Evolutionary conservation across 2,329 filamentous ascomycete species (phyloP), one percentile per base, ranked within the genome.

Genomic region (Fusarium sp.): DNA sequence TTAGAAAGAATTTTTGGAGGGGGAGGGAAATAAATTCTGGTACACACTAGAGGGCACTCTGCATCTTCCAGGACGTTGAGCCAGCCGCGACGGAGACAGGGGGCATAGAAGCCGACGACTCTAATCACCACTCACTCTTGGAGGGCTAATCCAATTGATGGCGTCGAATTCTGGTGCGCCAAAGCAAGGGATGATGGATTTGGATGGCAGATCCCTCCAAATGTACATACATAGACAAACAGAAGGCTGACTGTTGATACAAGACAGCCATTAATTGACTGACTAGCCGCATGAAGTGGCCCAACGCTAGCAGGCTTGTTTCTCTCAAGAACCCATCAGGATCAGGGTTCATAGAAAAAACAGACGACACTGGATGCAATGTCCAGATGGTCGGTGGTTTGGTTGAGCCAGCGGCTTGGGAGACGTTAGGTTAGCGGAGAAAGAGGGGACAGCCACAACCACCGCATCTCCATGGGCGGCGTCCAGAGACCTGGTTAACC

Each of bases 51-150:
- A 56, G 45, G 60, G 53, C 57, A 66, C 69, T 64, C 61, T 64
- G 58, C 68, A 61, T 61, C 57, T 59, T 44, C 55, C 58, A 73
- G 34, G 59, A 71, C 61, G 70, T 67, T 68, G 45, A 66, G 58
- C 69, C 63, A 66, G 57, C 59, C 47, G 61, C 45, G 58, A 64
- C 67, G 48, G 61, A 59, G 67, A 51, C 70, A 74, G 51, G 69
- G 69, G 65, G 53, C 12, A 30, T 47, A 72, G 54, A 62, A 74
- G 56, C 74, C 70, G 72, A 69, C 52, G 46, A 61, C 66, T 58
- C 70, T 65, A 52, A 52, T 52, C 49, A 41, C 32, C 49, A 41
- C 32, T 20, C 13, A 52, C 32, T 20, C 10, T 41, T 42, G 24
- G 32, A 29, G 37, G 49, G 37, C 48, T 41, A 71, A 73, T 61